A percentile compares a stretch with the other conserved stretches of the same genome.
Evolutionary conservation across 2,329 filamentous ascomycete species (phyloP).

Genomic region (Phaeomoniella chlamydospora): DNA sequence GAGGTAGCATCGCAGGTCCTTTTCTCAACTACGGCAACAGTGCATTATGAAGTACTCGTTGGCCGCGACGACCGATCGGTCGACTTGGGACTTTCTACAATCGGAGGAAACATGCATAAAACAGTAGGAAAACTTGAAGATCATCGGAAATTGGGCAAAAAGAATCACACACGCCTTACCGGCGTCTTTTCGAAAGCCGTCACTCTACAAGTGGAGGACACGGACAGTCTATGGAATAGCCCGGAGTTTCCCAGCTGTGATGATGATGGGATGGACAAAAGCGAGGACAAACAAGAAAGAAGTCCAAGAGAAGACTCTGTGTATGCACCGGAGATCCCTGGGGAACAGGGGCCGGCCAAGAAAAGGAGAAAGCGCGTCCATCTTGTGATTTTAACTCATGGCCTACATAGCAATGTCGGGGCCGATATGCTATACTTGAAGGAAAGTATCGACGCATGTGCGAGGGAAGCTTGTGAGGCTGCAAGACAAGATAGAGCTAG

Average conservation of each 20-base stretch:
- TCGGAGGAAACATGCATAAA: constrained; percentile 36
- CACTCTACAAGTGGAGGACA: constrained; percentile 70
- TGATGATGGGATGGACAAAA: constrained; percentile 7
- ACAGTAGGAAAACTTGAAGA: constrained; percentile 60
- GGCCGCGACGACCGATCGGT: constrained; percentile 76
- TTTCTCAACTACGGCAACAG: constrained; percentile 77
- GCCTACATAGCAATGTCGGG: constrained; percentile 86
- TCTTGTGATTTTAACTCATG: constrained; percentile 83
- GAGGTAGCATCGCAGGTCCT: constrained; percentile 88
- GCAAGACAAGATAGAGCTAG: constrained; percentile 43
- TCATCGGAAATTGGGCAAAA: constrained; percentile 49
- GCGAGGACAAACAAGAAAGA: constrained; percentile 19
- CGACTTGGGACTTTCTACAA: constrained; percentile 45
- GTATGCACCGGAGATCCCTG: constrained; percentile 11
- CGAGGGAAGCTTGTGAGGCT: constrained; percentile 57
- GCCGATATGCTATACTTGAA: constrained; percentile 96
- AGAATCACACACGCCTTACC: constrained; percentile 40
- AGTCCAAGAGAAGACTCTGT: constrained; percentile 14
- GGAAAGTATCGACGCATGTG: constrained; percentile 83
- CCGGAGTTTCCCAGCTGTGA: constrained; percentile 59
- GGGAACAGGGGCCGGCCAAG: constrained; percentile 29
- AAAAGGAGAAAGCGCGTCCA: constrained; percentile 65
- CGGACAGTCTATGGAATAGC: constrained; percentile 82
- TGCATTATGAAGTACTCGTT: constrained; percentile 76
- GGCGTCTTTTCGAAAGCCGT: constrained; percentile 79